Conservation (phyloP, 306 rosid species). For the Albizia julibrissin region DNA sequence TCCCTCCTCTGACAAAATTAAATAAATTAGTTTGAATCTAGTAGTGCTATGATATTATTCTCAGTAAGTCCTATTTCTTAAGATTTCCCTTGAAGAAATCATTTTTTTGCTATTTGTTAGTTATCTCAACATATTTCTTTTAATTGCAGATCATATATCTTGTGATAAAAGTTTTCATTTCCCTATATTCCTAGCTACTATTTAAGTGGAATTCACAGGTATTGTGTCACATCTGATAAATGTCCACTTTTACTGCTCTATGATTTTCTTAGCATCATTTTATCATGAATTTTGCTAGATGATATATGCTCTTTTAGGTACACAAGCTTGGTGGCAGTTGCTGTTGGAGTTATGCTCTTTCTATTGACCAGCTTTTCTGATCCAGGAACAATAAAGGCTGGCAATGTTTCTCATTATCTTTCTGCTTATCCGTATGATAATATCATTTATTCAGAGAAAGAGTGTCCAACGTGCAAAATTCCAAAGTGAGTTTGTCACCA, state of each 20-base stretch:
- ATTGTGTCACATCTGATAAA: slow-evolving; percentile 8
- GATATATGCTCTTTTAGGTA: slow-evolving; percentile 59
- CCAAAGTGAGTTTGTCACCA: slow-evolving; percentile 65
- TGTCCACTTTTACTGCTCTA: slow-evolving; percentile 2
- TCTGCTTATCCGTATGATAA: slow-evolving; percentile 86
- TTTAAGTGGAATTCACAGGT: slow-evolving; percentile 82
- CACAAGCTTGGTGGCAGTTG: slow-evolving; percentile 73
- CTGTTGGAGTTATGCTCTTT: slow-evolving; percentile 79
- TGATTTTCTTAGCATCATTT: slow-evolving; percentile 28
- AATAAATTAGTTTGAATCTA: neutral
- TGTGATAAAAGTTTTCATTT: slow-evolving; percentile 63
- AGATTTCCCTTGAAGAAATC: neutral
- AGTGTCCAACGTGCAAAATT: slow-evolving; percentile 90
- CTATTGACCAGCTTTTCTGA: slow-evolving; percentile 91
- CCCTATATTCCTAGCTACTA: slow-evolving; percentile 83
- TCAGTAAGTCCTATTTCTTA: neutral
- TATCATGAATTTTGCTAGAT: slow-evolving; percentile 38
- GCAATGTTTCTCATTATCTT: slow-evolving; percentile 78
- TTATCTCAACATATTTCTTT: slow-evolving; percentile 19
- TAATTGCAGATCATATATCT: slow-evolving; percentile 66
- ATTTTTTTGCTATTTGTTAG: neutral
- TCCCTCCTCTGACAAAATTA: neutral
- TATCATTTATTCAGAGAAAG: slow-evolving; percentile 74
- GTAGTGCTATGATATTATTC: neutral
- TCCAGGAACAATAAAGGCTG: slow-evolving; percentile 73